phyloP scores from a whole-genome alignment of 192 early-diverging fungal genomes.

The Umbelopsis isabellina region DNA sequence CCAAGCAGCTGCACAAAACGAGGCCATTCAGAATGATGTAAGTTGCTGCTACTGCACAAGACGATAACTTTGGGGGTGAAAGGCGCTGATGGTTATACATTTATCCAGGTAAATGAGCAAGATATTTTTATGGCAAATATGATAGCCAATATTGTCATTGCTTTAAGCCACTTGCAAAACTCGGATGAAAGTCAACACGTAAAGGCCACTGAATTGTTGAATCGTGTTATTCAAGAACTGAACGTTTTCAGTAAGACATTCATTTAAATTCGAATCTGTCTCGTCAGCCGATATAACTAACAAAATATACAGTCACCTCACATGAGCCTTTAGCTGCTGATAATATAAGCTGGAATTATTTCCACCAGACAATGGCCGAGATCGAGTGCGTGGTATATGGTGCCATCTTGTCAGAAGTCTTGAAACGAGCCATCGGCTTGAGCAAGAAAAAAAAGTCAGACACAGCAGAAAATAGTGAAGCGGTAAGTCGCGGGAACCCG shows the following conservation, averaged over 20 bases:
- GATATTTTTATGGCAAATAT: conserved; percentile 23
- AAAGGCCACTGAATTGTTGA: conserved; percentile 9
- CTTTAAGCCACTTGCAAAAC: conserved; percentile 16
- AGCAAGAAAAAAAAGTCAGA: conserved; percentile 33
- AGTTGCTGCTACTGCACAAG: background rate
- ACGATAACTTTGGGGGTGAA: background rate
- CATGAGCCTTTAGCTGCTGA: background rate
- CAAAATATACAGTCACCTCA: background rate
- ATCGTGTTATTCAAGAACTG: background rate
- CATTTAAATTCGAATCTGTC: too few relatives aligned
- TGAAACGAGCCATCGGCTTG: conserved; percentile 26
- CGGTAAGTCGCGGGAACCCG: conserved; percentile 24
- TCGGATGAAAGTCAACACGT: background rate
- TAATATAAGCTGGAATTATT: conserved; percentile 21
- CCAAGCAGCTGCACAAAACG: background rate
- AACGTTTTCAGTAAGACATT: conserved; percentile 19
- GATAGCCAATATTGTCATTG: conserved; percentile 23
- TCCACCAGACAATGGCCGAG: conserved; percentile 17
- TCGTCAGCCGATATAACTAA: background rate
- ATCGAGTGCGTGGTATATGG: conserved; percentile 34
- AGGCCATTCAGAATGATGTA: conserved; percentile 23
- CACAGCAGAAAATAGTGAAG: conserved; percentile 20
- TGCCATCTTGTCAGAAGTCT: conserved; percentile 28
- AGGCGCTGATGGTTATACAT: background rate
- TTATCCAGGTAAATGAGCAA: conserved; percentile 4